These are phyloP conservation scores for Pholiota molesta DNA, from an alignment of 768 basidiomycete genomes.

Conservation along the genomic window DNA sequence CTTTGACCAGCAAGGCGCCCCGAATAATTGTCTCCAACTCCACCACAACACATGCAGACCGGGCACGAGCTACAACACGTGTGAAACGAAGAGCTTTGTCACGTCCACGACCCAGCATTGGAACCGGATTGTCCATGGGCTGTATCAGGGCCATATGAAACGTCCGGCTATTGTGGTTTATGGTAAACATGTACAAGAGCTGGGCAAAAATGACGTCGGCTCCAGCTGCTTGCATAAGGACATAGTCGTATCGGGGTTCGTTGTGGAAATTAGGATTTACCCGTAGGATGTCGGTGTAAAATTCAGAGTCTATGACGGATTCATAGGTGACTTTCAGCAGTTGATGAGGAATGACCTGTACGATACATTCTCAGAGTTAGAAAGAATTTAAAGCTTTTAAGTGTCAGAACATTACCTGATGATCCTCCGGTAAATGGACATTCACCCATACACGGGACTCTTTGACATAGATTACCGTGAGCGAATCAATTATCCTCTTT, in stretches of 20 bases:
- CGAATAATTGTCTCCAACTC: not conserved
- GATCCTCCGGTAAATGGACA: no score
- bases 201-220: slow-evolving; percentile 1
- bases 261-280: slow-evolving; percentile 15
- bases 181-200: not conserved
- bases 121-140: not conserved
- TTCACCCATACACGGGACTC: no score
- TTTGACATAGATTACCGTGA: no score
- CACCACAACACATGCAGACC: not conserved
- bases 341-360: not conserved
- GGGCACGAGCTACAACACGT: not conserved
- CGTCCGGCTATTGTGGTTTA: not conserved
- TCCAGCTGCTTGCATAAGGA: slow-evolving; percentile 1
- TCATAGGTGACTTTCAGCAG: not conserved
- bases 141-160: not conserved
- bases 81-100: not conserved
- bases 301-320: slow-evolving; percentile 7
- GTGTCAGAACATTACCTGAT: slow-evolving; percentile 17
- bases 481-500: no score
- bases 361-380: no score
- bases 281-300: slow-evolving; percentile 10
- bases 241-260: slow-evolving; percentile 9
- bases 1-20: not conserved
- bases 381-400: no score
- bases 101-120: not conserved